Conservation (phyloP, 495 filamentous ascomycete species). For the Penicillium simplicissimum region DNA sequence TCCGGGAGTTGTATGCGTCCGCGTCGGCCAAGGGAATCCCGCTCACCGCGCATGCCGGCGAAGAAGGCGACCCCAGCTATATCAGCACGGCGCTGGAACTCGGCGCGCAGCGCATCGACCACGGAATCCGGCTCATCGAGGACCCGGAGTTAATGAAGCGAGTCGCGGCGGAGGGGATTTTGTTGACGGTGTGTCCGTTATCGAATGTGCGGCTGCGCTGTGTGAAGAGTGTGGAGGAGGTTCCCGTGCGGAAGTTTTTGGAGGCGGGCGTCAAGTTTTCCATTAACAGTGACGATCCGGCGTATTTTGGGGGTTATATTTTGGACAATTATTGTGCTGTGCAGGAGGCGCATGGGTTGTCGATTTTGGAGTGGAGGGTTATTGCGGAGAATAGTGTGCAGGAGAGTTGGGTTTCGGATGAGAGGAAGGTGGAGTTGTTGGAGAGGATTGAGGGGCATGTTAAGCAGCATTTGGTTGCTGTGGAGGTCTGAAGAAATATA, state of each 20-base stretch:
- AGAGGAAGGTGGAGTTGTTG: constrained; percentile 43
- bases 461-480: constrained; percentile 24
- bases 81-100: constrained; percentile 65
- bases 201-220: constrained; percentile 69
- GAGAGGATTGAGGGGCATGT: constrained; percentile 41
- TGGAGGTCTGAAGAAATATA: neutral
- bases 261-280: constrained; percentile 66
- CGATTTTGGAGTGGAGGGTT: constrained; percentile 60
- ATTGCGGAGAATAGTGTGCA: constrained; percentile 63
- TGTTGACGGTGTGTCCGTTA: constrained; percentile 72
- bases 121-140: constrained; percentile 67
- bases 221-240: constrained; percentile 54
- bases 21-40: constrained; percentile 54
- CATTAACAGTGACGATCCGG: constrained; percentile 77
- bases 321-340: constrained; percentile 75
- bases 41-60: constrained; percentile 71
- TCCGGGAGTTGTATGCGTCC: constrained; percentile 56
- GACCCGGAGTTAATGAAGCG: constrained; percentile 58
- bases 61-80: constrained; percentile 70
- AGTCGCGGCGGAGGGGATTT: constrained; percentile 53
- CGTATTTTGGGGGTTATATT: constrained; percentile 79
- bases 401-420: constrained; percentile 58
- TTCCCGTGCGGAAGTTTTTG: constrained; percentile 66
- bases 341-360: constrained; percentile 67
- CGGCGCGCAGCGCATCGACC: constrained; percentile 64